phyloP scores from a whole-genome alignment of 371 early-diverging fungal species.

The Mucor ambiguus region DNA sequence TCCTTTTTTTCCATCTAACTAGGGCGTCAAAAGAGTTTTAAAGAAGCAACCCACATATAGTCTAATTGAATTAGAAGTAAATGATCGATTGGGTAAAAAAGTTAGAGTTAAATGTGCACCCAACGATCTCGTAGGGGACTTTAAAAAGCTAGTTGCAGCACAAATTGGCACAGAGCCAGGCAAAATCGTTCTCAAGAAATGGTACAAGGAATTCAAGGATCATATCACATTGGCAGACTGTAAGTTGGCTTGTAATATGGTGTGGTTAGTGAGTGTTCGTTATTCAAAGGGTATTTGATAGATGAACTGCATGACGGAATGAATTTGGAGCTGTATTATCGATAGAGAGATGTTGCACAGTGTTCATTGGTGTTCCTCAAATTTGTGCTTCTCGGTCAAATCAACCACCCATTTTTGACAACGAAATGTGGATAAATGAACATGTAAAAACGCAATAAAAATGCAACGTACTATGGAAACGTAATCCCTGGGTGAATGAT shows the following conservation, averaged over 20 bases:
- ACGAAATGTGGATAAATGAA: too few relatives aligned
- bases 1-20: background rate
- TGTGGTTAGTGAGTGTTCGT: background rate
- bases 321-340: conserved; percentile 87
- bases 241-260: conserved; percentile 32
- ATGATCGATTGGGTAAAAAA: conserved; percentile 95
- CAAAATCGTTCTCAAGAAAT: conserved; percentile 93
- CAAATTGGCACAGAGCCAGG: conserved; percentile 92
- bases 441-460: too few relatives aligned
- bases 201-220: conserved; percentile 91
- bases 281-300: conserved; percentile 14
- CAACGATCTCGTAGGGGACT: conserved; percentile 87
- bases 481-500: too few relatives aligned
- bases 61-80: conserved; percentile 73
- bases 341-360: conserved; percentile 22
- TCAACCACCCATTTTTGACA: too few relatives aligned
- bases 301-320: conserved; percentile 93
- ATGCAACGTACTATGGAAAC: too few relatives aligned
- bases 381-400: too few relatives aligned
- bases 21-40: conserved; percentile 18
- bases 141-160: conserved; percentile 91
- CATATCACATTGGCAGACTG: conserved; percentile 93
- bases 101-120: conserved; percentile 87
- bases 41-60: conserved; percentile 32
- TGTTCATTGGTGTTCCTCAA: conserved; percentile 1